phyloP scores from a whole-genome alignment of 1,284 basidiomycete genomes.

The Ustilago curta region DNA sequence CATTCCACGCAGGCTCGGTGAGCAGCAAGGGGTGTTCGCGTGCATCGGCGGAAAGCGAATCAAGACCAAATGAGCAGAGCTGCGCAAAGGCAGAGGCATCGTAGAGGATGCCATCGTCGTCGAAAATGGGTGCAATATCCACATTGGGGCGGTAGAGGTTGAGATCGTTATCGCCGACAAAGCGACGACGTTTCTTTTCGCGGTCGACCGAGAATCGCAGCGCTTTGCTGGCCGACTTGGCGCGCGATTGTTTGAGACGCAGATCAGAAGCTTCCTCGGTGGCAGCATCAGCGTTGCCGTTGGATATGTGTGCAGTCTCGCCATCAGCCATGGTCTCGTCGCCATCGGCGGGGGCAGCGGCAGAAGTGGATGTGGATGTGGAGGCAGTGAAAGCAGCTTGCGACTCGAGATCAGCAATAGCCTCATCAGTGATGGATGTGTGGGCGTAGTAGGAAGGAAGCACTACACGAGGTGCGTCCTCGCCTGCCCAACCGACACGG shows the following conservation, averaged over 20 bases:
- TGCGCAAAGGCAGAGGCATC: slow-evolving; percentile 48
- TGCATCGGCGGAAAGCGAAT: slow-evolving; percentile 55
- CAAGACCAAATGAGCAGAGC: slow-evolving; percentile 47
- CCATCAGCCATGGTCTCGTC: slow-evolving; percentile 34
- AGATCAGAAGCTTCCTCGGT: slow-evolving; percentile 35
- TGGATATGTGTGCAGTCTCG: slow-evolving; percentile 22
- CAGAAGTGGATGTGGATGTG: slow-evolving; percentile 12
- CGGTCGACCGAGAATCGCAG: slow-evolving; percentile 49
- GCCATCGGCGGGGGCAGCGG: slow-evolving; percentile 27
- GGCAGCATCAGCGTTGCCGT: slow-evolving; percentile 20
- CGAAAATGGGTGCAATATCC: slow-evolving; percentile 85
- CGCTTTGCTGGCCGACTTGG: slow-evolving; percentile 36
- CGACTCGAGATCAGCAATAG: slow-evolving; percentile 47
- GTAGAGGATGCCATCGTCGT: slow-evolving; percentile 77
- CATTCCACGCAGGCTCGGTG: slow-evolving; percentile 97
- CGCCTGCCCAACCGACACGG: slow-evolving; percentile 90
- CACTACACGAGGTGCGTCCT: slow-evolving; percentile 93
- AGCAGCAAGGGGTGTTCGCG: slow-evolving; percentile 90
- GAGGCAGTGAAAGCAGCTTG: slow-evolving; percentile 36
- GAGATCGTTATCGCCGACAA: slow-evolving; percentile 89
- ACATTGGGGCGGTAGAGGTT: slow-evolving; percentile 90
- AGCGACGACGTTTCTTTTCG: slow-evolving; percentile 74
- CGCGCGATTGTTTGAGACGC: slow-evolving; percentile 40
- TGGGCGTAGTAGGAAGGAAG: slow-evolving; percentile 91
- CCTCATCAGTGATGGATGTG: slow-evolving; percentile 70